phyloP scores from a whole-genome alignment of 2,329 filamentous ascomycete species.

The Aureobasidium sp. region DNA sequence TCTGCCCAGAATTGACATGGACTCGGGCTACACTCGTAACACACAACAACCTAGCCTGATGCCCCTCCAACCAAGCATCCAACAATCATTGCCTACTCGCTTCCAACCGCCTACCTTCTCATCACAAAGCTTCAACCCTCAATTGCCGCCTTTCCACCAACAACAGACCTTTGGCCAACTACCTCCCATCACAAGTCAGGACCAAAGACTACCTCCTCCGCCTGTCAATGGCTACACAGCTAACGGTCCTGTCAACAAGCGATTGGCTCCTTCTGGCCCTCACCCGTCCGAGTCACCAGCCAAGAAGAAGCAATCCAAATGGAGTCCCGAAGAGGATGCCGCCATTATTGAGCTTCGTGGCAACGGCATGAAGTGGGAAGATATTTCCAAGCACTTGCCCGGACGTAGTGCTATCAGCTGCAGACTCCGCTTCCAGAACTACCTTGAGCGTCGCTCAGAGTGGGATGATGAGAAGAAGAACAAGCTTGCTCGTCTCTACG shows the following conservation, averaged over 20 bases:
- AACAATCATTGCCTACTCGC: slow-evolving; percentile 4
- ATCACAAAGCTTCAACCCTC: slow-evolving; percentile 17
- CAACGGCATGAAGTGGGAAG: slow-evolving; percentile 96
- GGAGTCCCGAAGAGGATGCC: slow-evolving; percentile 89
- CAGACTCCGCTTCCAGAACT: slow-evolving; percentile 93
- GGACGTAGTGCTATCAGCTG: slow-evolving; percentile 92
- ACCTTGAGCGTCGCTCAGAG: slow-evolving; percentile 82
- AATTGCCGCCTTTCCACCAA: slow-evolving; percentile 21
- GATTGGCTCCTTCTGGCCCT: slow-evolving; percentile 35
- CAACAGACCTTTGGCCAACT: slow-evolving; percentile 6
- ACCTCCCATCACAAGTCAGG: slow-evolving; percentile 8
- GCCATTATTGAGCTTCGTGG: slow-evolving; percentile 86
- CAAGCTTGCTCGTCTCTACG: slow-evolving; percentile 87
- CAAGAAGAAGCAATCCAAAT: slow-evolving; percentile 95
- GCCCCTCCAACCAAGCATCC: slow-evolving; percentile 1
- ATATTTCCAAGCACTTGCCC: slow-evolving; percentile 85
- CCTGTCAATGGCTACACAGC: slow-evolving; percentile 11
- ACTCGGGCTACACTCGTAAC: neutral
- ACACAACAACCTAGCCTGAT: neutral
- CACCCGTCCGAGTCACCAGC: slow-evolving; percentile 56
- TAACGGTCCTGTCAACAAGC: slow-evolving; percentile 23
- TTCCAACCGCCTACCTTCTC: slow-evolving; percentile 6
- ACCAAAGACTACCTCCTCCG: slow-evolving; percentile 15
- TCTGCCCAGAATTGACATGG: slow-evolving; percentile 5
- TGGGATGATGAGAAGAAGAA: slow-evolving; percentile 99